Evolutionary conservation across 345 rosid species (phyloP), one percentile per base, ranked within the genome.

Genomic region (Euclidium syriacum): DNA sequence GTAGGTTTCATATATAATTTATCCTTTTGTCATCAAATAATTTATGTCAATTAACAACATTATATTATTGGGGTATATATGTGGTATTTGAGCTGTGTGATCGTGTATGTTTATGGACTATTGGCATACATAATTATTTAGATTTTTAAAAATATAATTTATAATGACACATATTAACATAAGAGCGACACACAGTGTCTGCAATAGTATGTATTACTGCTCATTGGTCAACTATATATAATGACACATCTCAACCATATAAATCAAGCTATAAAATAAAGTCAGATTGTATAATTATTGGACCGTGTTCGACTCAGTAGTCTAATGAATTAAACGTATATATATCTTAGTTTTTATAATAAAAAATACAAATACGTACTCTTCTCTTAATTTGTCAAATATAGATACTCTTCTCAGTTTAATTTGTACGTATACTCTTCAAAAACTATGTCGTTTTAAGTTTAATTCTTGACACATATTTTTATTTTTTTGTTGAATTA

Each of bases 181-280:
- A 59, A 51, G 39, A 42, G 29, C n/a, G 23, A 34, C 52, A 54
- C 44, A 10, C 3, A 38, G 27, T 17, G 51, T 53, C 26, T 29
- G 29, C 2, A 57, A 27, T 38, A 4, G 14, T 38, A 51, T 52
- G 73, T 24, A 42, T 52, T 52, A 69, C 62, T 60, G 41, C 3
- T 60, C 73, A 52, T 36, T 52, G 62, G 62, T 61, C 53, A 68
- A 68, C 44, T 60, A n/a, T n/a, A n/a, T n/a, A n/a, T n/a, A 41
- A 10, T 52, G 47, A 12, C 57, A 44, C 50, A 69, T 61, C 62
- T 43, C 20, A 52, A 61, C 64, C 58, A 35, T 57, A 57, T 24
- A 42, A 6, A 39, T 27, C 33, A 29, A 5, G 8, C 33, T 29
- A 29, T 16, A 36, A 47, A 7, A 19, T 26, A 66, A 56, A 55